Conservation (phyloP, 1,284 basidiomycete species). For the Agaricales sp. region DNA sequence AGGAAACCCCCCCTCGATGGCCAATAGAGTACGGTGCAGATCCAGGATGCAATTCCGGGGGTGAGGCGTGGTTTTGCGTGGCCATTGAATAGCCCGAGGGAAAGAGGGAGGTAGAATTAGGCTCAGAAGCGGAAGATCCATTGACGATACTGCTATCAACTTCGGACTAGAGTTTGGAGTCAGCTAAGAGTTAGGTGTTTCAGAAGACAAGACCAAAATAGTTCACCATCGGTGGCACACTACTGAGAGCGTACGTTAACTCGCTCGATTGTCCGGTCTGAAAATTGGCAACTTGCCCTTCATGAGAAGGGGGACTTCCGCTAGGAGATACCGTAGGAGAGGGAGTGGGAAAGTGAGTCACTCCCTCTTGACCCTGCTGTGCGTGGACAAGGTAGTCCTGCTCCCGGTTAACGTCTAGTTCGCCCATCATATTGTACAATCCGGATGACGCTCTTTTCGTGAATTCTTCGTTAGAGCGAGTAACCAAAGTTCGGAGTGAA, state of each 20-base stretch:
- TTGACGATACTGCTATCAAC: background rate
- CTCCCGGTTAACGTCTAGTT: constrained; percentile 18
- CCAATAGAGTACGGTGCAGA: background rate
- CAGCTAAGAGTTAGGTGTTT: background rate
- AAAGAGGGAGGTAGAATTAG: background rate
- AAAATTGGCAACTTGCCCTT: constrained; percentile 16
- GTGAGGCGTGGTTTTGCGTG: background rate
- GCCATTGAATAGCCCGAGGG: background rate
- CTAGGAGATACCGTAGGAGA: constrained; percentile 32
- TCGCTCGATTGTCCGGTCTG: constrained; percentile 33
- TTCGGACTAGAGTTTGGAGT: background rate
- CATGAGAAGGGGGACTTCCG: constrained; percentile 28
- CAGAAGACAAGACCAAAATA: background rate
- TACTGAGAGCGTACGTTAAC: constrained; percentile 32
- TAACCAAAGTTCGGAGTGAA: constrained; percentile 36
- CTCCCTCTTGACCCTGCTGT: constrained; percentile 17
- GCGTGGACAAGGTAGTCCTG: constrained; percentile 13
- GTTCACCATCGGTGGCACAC: background rate
- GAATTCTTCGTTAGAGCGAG: constrained; percentile 4
- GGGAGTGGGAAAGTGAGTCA: constrained; percentile 27
- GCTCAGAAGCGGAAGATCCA: background rate
- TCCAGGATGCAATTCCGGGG: background rate
- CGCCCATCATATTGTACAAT: constrained; percentile 11
- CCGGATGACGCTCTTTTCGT: background rate
- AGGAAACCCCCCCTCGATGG: background rate